Percentiles rank a stretch among this genome's conserved stretches.
Evolutionary conservation across 1,284 basidiomycete genomes (phyloP).

Genomic region (Trichosporon sp.): DNA sequence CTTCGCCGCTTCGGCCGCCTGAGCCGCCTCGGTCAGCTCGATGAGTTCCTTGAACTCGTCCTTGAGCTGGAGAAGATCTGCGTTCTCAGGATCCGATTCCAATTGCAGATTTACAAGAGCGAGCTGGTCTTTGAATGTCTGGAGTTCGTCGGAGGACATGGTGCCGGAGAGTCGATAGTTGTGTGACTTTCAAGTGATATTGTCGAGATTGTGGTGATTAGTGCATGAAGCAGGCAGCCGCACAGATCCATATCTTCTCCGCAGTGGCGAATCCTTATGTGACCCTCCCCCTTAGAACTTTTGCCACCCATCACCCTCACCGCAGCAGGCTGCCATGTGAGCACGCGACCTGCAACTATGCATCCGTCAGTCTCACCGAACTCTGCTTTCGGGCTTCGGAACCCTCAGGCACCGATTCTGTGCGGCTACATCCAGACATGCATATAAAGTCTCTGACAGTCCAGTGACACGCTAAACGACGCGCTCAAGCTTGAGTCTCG

Average conservation of each 20-base stretch:
- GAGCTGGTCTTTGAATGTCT: constrained; percentile 78
- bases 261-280: no score
- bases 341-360: no score
- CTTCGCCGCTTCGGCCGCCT: constrained; percentile 39
- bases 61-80: constrained; percentile 63
- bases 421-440: neutral
- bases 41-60: constrained; percentile 86
- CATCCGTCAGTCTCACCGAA: no score
- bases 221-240: neutral
- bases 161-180: neutral
- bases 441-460: neutral
- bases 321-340: no score
- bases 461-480: neutral
- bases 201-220: neutral
- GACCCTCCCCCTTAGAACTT: neutral
- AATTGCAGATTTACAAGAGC: constrained; percentile 85
- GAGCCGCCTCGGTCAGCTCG: constrained; percentile 68
- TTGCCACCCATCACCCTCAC: neutral
- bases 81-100: constrained; percentile 71
- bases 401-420: neutral
- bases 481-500: neutral
- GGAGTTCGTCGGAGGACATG: constrained; percentile 54
- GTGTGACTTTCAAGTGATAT: neutral
- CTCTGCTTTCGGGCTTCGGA: no score
- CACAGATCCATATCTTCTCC: neutral